Evolutionary conservation across 2,329 filamentous ascomycete species (phyloP).

Genomic region (Cordyceps cicadae): DNA sequence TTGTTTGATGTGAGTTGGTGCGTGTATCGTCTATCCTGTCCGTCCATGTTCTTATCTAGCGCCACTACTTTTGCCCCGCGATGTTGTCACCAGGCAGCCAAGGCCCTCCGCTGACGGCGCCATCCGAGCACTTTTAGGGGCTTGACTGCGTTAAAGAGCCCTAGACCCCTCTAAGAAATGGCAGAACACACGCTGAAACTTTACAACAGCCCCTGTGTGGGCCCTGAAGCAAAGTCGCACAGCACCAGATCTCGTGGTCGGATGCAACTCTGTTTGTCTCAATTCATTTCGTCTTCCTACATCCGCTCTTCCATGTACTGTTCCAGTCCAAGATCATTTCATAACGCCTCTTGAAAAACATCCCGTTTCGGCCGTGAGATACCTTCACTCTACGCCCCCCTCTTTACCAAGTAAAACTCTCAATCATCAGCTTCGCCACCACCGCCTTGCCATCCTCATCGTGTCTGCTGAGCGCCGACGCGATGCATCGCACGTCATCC

Average conservation of each 20-base stretch:
- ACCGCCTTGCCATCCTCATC: conserved; percentile 6
- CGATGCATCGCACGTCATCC: conserved; percentile 20
- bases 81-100: conserved; percentile 3
- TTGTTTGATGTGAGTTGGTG: not conserved
- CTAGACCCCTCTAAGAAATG: not conserved
- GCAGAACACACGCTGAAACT: not conserved
- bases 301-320: not conserved
- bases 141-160: not conserved
- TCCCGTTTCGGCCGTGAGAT: not conserved
- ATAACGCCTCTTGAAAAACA: not conserved
- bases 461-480: conserved; percentile 9
- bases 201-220: not conserved
- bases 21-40: not conserved
- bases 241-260: not conserved
- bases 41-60: not conserved
- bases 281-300: not conserved
- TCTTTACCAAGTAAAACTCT: conserved; percentile 10
- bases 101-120: not conserved
- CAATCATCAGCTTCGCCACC: conserved; percentile 8
- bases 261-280: not conserved
- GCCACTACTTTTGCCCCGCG: not conserved
- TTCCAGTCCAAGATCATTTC: not conserved
- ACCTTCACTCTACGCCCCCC: not conserved
- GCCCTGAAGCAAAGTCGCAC: not conserved
- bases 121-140: not conserved